Evolutionary conservation across 768 basidiomycete species (phyloP), one percentile per base, ranked within the genome.

Genomic region (Auriculariales sp.): DNA sequence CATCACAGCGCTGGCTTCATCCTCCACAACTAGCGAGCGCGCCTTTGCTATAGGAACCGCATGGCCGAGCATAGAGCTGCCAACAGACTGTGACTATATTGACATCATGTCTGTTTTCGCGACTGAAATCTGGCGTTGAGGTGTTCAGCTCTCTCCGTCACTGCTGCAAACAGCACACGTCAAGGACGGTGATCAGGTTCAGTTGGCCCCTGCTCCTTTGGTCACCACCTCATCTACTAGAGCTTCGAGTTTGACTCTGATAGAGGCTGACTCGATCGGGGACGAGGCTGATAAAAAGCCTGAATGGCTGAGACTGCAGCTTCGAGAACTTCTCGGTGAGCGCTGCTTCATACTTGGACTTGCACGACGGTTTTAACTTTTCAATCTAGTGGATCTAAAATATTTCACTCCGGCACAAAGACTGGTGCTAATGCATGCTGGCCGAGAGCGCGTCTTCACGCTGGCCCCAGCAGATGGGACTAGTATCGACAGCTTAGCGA

Each of bases 31-130:
- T 62, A 47, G 70, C 69, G 58, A 64, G 63, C 49, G 49, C 39
- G 3, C 10, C 34, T 79, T 80, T 61, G 75, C 79, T 11, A 67
- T 87, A 48, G 87, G 86, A 4, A 65, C 79, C 42, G 72, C 75
- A 56, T 89, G 86, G 86, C 84, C 85, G n/a, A 82, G 80, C 32
- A 57, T 71, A 39, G 81, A 83, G 6, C 49, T 80, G 49, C 59
- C 76, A 25, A 70, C 69, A 47, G 73, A 78, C 53, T 67, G 86
- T 83, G 61, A 58, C 78, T 70, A 52, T 49, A 49, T 32, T 46
- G 9, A 49, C 31, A 29, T 47, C 48, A 34, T 49, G 17, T 45
- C 48, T 14, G 25, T 24, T 36, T 51, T 48, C 36, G 47, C 47
- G 39, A 49, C 22, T 4, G 44, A 28, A 19, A 29, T 49, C 51